Conservation (phyloP, 306 rosid species). For the Castanospermum australe region DNA sequence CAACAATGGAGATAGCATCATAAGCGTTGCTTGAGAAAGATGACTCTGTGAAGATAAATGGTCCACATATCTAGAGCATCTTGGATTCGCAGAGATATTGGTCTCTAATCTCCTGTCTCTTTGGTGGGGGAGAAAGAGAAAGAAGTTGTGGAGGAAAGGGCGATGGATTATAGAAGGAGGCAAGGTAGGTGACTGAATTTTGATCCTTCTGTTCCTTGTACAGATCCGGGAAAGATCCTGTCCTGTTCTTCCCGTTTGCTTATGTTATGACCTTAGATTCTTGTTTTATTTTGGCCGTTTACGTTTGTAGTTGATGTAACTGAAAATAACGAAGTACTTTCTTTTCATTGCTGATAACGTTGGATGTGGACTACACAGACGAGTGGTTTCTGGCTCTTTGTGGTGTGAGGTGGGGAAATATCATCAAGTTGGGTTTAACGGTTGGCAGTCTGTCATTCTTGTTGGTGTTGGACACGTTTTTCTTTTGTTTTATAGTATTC, state of each 20-base stretch:
- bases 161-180: slow-evolving; percentile 39
- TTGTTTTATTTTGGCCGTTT: slow-evolving; percentile 35
- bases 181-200: slow-evolving; percentile 37
- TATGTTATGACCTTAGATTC: slow-evolving; percentile 50
- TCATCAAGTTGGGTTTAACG: slow-evolving; percentile 39
- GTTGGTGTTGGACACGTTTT: slow-evolving; percentile 34
- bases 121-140: slow-evolving; percentile 32
- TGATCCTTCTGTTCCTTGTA: slow-evolving; percentile 63
- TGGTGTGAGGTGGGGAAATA: slow-evolving; percentile 23
- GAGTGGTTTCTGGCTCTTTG: slow-evolving; percentile 21
- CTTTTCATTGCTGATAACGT: slow-evolving; percentile 40
- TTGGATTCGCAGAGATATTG: slow-evolving; percentile 33
- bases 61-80: slow-evolving; percentile 37
- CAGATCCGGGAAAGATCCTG: slow-evolving; percentile 62
- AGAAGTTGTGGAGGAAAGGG: slow-evolving; percentile 34
- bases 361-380: slow-evolving; percentile 31
- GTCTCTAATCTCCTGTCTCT: slow-evolving; percentile 30
- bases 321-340: slow-evolving; percentile 49
- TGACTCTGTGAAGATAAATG: slow-evolving; percentile 9
- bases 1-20: slow-evolving; percentile 68
- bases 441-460: slow-evolving; percentile 20
- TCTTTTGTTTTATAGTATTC: no score
- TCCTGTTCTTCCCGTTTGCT: slow-evolving; percentile 46
- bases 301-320: slow-evolving; percentile 47
- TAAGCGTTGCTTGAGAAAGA: slow-evolving; percentile 65